phyloP scores from a whole-genome alignment of 1,284 basidiomycete species.

The Moesziomyces sp. region DNA sequence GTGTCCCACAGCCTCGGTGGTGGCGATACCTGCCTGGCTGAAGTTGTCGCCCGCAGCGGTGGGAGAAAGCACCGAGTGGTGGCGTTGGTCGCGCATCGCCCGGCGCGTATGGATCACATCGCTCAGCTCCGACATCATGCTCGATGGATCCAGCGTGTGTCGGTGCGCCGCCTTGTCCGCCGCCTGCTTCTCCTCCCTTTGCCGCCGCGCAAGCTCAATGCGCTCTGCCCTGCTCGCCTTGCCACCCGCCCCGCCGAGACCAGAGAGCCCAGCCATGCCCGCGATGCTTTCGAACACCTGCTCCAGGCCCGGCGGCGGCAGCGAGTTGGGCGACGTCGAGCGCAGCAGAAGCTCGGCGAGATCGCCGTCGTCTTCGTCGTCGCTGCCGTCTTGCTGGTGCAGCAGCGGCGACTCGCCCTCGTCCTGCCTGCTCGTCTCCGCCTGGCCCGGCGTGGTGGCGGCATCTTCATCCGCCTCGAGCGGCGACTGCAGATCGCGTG shows the following conservation, averaged over 20 bases:
- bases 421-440: not conserved
- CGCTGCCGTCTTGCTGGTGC: slow-evolving; percentile 5
- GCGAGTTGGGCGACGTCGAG: slow-evolving; percentile 50
- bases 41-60: not conserved
- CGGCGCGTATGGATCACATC: slow-evolving; percentile 47
- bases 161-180: slow-evolving; percentile 14
- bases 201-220: slow-evolving; percentile 39
- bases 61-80: slow-evolving; percentile 9
- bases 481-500: slow-evolving; percentile 45
- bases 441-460: slow-evolving; percentile 1
- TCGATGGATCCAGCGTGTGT: slow-evolving; percentile 28
- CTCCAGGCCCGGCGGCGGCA: slow-evolving; percentile 59
- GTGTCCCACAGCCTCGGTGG: not conserved
- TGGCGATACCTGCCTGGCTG: not conserved
- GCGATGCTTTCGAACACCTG: slow-evolving; percentile 63
- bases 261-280: slow-evolving; percentile 30
- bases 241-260: slow-evolving; percentile 5
- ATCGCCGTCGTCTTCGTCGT: slow-evolving; percentile 39
- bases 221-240: slow-evolving; percentile 55
- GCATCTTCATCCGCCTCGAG: slow-evolving; percentile 55
- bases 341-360: slow-evolving; percentile 33
- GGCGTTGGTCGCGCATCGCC: slow-evolving; percentile 29
- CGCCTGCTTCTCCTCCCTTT: slow-evolving; percentile 25
- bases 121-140: slow-evolving; percentile 55
- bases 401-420: not conserved